These are phyloP conservation scores for Capsella rubella DNA, from an alignment of 441 rosid genomes.

Conservation along the genomic window DNA sequence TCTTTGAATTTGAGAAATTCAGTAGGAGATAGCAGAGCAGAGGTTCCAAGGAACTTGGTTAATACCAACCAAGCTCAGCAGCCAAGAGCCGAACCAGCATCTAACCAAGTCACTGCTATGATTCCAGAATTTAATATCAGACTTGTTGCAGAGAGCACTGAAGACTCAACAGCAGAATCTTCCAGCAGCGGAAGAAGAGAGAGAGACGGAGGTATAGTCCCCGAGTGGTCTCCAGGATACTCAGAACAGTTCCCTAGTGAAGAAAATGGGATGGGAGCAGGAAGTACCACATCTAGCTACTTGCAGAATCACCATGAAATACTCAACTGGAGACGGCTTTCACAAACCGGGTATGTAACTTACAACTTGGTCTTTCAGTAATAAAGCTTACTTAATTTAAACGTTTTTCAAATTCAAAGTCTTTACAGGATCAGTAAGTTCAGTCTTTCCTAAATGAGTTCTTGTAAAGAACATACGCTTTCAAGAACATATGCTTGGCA, in stretches of 20 bases:
- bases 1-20: constrained; percentile 60
- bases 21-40: constrained; percentile 71
- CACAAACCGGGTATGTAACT: constrained; percentile 89
- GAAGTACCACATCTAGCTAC: constrained; percentile 67
- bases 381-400: constrained; percentile 1
- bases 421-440: neutral
- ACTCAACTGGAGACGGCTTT: constrained; percentile 83
- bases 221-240: constrained; percentile 91
- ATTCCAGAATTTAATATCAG: constrained; percentile 52
- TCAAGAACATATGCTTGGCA: neutral
- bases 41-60: constrained; percentile 75
- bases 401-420: constrained; percentile 1
- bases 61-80: constrained; percentile 61
- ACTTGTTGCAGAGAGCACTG: constrained; percentile 57
- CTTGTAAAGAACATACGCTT: neutral
- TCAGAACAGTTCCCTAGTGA: constrained; percentile 81
- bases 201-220: constrained; percentile 91
- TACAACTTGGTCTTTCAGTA: neutral
- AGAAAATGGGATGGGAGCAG: constrained; percentile 79
- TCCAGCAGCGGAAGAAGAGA: constrained; percentile 79
- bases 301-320: constrained; percentile 90
- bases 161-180: constrained; percentile 91
- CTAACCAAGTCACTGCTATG: constrained; percentile 52
- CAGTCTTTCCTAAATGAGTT: constrained; percentile 5
- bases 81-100: constrained; percentile 50